Evolutionary conservation across 371 early-diverging fungal genomes (phyloP), one percentile per base, ranked within the genome.

Genomic region (Batkoa obscura): DNA sequence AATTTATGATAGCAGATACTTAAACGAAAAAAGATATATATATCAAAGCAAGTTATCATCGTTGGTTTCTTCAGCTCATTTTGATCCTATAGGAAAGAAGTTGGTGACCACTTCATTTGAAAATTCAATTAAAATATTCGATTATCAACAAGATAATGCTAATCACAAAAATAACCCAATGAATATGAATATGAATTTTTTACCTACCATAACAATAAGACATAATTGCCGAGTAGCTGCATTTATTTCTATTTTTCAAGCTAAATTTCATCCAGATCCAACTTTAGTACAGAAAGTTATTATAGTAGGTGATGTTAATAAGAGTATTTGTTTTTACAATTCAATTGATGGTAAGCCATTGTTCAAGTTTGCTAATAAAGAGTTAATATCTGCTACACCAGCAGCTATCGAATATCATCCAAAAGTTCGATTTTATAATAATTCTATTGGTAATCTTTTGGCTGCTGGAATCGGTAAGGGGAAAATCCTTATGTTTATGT

Each of bases 231-330:
- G 58, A 34, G 2, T 43, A 12, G 6, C 37, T 58, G 66, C 83
- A 56, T 84, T 82, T 84, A 78, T 84, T 15, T 79, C 86, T 3
- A 76, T 76, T 63, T 73, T 84, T 37, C 71, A 83, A 15, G 76
- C 84, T 2, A 68, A 72, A 8, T 86, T 84, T 84, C 68, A 78
- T 53, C 64, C 64, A 31, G 72, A 73, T 55, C 60, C 72, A 50
- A 63, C 66, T 47, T 60, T 64, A 39, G 64, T 66, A 45, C 71
- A 68, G 23, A 75, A 77, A 60, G 73, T 83, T 57, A 59, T 69
- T 2, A 67, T 31, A 4, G 32, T 83, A 51, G 86, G 83, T 5
- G 83, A 81, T 60, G 83, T 84, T 83, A 72, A 72, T 37, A 73
- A 74, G 50, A 66, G 73, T 0, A 67, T 79, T 2, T 79, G 80